phyloP scores from a whole-genome alignment of 108 stramenopile genomes.

The Fragilaria radians region DNA sequence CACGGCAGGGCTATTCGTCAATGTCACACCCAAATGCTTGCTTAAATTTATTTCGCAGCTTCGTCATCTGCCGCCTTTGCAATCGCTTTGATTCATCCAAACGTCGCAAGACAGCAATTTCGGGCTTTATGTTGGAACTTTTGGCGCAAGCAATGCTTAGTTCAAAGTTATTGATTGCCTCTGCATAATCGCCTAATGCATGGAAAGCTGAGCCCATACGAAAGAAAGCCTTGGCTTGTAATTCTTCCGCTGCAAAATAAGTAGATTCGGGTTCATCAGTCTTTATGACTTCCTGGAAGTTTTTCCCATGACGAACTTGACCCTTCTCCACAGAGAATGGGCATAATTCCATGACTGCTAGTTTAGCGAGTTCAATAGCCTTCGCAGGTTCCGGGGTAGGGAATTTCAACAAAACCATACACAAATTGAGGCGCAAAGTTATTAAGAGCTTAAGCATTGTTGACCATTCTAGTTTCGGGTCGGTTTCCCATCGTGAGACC shows the following conservation, averaged over 20 bases:
- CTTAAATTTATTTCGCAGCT: conserved; percentile 62
- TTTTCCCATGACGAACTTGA: conserved; percentile 4
- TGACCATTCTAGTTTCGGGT: conserved; percentile 32
- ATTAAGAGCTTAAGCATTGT: conserved; percentile 46
- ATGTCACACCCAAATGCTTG: conserved; percentile 24
- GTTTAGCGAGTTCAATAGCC: conserved; percentile 44
- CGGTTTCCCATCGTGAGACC: not conserved
- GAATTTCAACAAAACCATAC: conserved; percentile 46
- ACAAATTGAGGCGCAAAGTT: conserved; percentile 53
- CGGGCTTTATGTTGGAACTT: conserved; percentile 26
- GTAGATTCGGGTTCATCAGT: conserved; percentile 39
- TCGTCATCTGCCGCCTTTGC: conserved; percentile 26
- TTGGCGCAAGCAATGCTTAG: conserved; percentile 38
- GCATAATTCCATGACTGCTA: conserved; percentile 45
- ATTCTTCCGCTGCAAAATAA: conserved; percentile 37
- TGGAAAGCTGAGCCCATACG: conserved; percentile 64
- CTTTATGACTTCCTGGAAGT: conserved; percentile 13
- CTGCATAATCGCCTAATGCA: conserved; percentile 34
- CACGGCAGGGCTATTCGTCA: not conserved
- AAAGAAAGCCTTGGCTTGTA: conserved; percentile 78
- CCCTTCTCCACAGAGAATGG: conserved; percentile 51
- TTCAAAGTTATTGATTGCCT: conserved; percentile 50
- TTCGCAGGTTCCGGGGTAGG: conserved; percentile 9
- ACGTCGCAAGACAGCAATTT: conserved; percentile 45
- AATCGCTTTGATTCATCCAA: conserved; percentile 54